These are phyloP conservation scores for Ambrosiella beaveri DNA, from an alignment of 2,329 filamentous ascomycete genomes.

Conservation along the genomic window DNA sequence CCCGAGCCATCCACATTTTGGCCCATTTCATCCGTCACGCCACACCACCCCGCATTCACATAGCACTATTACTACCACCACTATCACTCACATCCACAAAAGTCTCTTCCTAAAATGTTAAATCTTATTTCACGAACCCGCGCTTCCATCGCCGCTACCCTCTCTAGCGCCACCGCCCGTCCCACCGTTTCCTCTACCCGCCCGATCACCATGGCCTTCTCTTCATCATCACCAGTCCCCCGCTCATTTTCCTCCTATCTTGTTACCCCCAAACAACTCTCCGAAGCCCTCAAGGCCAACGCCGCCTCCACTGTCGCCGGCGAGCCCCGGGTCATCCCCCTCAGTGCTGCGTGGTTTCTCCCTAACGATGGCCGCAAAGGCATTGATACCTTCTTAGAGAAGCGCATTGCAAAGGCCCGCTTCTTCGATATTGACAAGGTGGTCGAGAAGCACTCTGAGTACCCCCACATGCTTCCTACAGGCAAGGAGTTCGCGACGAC, in stretches of 20 bases:
- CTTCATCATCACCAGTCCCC: not conserved
- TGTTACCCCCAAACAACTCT: slow-evolving; percentile 67
- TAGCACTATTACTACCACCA: not conserved
- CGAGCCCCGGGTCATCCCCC: slow-evolving; percentile 65
- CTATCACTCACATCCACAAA: not conserved
- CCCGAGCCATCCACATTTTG: not conserved
- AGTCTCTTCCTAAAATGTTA: slow-evolving; percentile 4
- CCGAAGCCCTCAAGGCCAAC: slow-evolving; percentile 67
- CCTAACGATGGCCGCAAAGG: slow-evolving; percentile 80
- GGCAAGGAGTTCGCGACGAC: slow-evolving; percentile 66
- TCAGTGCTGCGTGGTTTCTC: slow-evolving; percentile 92
- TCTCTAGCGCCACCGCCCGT: slow-evolving; percentile 25
- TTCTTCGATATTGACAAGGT: slow-evolving; percentile 95
- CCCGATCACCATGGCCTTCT: not conserved
- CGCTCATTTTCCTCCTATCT: slow-evolving; percentile 57
- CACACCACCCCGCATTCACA: slow-evolving; percentile 1
- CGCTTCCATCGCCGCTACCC: slow-evolving; percentile 4
- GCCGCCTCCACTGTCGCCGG: slow-evolving; percentile 63
- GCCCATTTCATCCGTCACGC: not conserved
- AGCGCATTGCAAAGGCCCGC: slow-evolving; percentile 72
- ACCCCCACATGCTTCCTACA: slow-evolving; percentile 90
- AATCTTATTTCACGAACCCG: slow-evolving; percentile 9
- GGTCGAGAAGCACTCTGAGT: slow-evolving; percentile 72
- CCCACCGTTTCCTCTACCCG: slow-evolving; percentile 13
- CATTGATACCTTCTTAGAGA: slow-evolving; percentile 60